These are phyloP conservation scores for Periconia macrospinosa DNA, from an alignment of 2,329 filamentous ascomycete species.

Conservation along the genomic window DNA sequence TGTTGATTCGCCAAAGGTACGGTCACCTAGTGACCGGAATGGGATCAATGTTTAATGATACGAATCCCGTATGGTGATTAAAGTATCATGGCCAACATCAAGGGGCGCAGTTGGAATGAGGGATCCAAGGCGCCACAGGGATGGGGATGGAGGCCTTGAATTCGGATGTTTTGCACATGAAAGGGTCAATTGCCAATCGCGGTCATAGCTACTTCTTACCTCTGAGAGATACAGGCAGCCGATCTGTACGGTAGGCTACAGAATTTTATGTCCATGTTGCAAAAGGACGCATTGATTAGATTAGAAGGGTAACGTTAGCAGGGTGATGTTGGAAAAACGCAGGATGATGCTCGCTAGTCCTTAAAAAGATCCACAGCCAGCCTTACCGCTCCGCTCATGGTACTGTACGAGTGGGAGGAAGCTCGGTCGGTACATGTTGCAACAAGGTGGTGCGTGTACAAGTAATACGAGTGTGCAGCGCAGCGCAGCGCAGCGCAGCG, in stretches of 20 bases:
- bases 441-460: not conserved
- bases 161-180: conserved; percentile 10
- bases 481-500: too few relatives aligned
- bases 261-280: too few relatives aligned
- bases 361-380: not conserved
- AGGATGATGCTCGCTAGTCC: not conserved
- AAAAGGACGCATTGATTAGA: not conserved
- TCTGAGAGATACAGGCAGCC: too few relatives aligned
- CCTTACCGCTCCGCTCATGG: too few relatives aligned
- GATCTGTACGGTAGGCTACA: too few relatives aligned
- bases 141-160: conserved; percentile 30
- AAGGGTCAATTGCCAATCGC: too few relatives aligned
- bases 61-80: conserved; percentile 13
- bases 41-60: conserved; percentile 21
- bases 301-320: not conserved
- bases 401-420: too few relatives aligned
- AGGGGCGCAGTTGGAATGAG: not conserved
- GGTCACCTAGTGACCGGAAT: too few relatives aligned
- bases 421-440: too few relatives aligned
- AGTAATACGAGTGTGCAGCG: not conserved
- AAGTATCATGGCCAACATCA: conserved; percentile 19
- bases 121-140: conserved; percentile 20
- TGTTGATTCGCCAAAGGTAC: too few relatives aligned
- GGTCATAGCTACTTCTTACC: too few relatives aligned
- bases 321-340: not conserved